phyloP scores from a whole-genome alignment of 1,139 yeast genomes.

The Casaregolazyma lundiana region DNA sequence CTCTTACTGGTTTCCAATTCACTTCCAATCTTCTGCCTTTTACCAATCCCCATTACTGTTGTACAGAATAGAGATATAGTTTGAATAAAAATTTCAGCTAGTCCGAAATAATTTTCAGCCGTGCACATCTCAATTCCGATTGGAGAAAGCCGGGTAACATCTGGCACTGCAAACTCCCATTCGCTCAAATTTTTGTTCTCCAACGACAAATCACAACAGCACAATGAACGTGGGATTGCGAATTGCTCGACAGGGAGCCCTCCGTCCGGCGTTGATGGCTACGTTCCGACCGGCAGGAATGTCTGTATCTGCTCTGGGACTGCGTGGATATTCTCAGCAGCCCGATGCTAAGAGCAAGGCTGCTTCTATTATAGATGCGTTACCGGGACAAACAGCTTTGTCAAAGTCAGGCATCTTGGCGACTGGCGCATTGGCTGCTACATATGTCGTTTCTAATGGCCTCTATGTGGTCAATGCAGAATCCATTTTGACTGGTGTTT shows the following conservation, averaged over 20 bases:
- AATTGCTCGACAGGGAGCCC: conserved; percentile 10
- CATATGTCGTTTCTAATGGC: conserved; percentile 92
- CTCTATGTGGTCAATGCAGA: conserved; percentile 92
- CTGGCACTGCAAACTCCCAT: conserved; percentile 1
- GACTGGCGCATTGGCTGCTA: conserved; percentile 88
- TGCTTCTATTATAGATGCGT: conserved; percentile 77
- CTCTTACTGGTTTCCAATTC: neutral
- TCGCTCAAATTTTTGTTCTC: conserved; percentile 10
- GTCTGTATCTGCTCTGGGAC: conserved; percentile 2
- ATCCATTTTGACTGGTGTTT: conserved; percentile 77
- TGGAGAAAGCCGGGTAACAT: neutral
- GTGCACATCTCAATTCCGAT: neutral
- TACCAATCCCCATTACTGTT: neutral
- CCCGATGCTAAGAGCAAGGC: conserved; percentile 90
- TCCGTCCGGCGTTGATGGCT: conserved; percentile 5
- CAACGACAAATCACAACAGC: conserved; percentile 2
- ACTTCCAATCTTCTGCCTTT: neutral
- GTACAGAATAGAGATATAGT: no score
- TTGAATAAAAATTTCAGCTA: neutral
- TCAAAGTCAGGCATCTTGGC: conserved; percentile 95
- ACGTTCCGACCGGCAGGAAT: conserved; percentile 8
- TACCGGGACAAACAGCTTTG: conserved; percentile 85
- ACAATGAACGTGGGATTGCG: conserved; percentile 10
- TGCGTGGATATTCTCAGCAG: conserved; percentile 35
- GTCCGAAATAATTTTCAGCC: neutral